Evolutionary conservation across 441 rosid species (phyloP).

Genomic region (Syzygium syzygioides): DNA sequence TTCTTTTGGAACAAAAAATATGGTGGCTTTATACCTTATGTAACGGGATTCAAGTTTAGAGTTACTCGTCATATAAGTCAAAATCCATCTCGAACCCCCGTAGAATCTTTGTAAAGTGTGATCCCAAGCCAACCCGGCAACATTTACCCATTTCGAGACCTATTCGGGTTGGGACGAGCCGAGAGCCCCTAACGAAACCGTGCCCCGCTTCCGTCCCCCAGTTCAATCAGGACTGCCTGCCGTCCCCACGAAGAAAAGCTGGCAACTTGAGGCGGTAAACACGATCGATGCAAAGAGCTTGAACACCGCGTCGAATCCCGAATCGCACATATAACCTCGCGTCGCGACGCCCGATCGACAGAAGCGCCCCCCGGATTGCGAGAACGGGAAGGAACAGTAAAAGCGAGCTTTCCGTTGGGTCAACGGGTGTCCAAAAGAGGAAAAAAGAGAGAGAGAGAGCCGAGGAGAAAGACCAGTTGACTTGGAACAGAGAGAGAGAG

Average conservation of each 20-base stretch:
- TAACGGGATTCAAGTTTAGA: fast-evolving
- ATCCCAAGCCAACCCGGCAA: not conserved
- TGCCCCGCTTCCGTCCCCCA: not conserved
- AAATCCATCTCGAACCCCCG: not conserved
- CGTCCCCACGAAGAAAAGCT: not conserved
- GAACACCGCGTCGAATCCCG: fast-evolving
- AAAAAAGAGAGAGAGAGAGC: not conserved
- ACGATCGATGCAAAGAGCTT: not conserved
- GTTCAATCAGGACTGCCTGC: fast-evolving
- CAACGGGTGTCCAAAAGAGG: not conserved
- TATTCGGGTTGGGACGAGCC: no score
- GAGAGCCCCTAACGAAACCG: fast-evolving
- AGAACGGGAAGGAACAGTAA: not conserved
- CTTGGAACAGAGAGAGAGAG: not conserved
- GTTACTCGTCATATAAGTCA: not conserved
- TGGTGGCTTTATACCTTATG: fast-evolving
- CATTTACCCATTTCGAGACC: not conserved
- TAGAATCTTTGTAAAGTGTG: not conserved
- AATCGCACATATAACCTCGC: not conserved
- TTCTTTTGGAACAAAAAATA: not conserved
- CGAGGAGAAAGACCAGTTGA: not conserved
- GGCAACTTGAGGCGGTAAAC: not conserved
- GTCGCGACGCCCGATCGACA: no score
- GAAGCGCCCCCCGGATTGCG: not conserved
- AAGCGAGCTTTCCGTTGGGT: not conserved